Evolutionary conservation across 805 yeast genomes (phyloP).

Genomic region (Lipomyces spencermartinsiae): DNA sequence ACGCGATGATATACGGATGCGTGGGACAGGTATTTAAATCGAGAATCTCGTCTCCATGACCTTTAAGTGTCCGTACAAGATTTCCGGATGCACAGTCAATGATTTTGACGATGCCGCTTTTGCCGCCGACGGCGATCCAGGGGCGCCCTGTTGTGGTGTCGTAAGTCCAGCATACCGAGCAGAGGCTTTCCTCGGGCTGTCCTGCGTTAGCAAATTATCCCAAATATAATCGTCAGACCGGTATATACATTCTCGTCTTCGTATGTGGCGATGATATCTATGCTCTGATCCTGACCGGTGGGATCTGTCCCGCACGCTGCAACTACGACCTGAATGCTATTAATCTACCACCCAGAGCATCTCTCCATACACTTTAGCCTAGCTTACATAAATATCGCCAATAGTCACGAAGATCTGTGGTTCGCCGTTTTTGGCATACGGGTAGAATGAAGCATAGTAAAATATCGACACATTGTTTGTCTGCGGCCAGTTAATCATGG

Average conservation of each 20-base stretch:
- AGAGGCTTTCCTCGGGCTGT: constrained; percentile 33
- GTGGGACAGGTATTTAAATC: constrained; percentile 30
- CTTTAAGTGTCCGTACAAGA: constrained; percentile 26
- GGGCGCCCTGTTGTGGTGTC: constrained; percentile 29
- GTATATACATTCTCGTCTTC: constrained; percentile 26
- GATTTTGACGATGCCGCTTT: constrained; percentile 30
- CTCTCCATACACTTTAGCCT: neutral
- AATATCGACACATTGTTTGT: constrained; percentile 27
- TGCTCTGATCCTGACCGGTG: constrained; percentile 1
- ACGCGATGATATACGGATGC: constrained; percentile 55
- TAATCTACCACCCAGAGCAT: neutral
- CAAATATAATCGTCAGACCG: neutral
- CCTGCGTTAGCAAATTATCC: neutral
- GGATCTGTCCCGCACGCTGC: constrained; percentile 17
- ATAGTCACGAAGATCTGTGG: constrained; percentile 32
- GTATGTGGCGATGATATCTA: constrained; percentile 25
- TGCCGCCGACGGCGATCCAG: constrained; percentile 36
- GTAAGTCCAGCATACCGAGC: constrained; percentile 30
- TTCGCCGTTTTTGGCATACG: constrained; percentile 1
- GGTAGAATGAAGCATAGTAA: constrained; percentile 29
- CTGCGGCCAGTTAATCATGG: constrained; percentile 4
- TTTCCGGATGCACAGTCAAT: constrained; percentile 31
- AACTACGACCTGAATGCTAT: constrained; percentile 16
- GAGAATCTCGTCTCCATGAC: constrained; percentile 37
- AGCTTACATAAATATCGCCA: constrained; percentile 30